Percentiles rank a stretch among this genome's conserved stretches.
Evolutionary conservation across 2,329 filamentous ascomycete species (phyloP).

Genomic region (Albophoma yamanashiensis): DNA sequence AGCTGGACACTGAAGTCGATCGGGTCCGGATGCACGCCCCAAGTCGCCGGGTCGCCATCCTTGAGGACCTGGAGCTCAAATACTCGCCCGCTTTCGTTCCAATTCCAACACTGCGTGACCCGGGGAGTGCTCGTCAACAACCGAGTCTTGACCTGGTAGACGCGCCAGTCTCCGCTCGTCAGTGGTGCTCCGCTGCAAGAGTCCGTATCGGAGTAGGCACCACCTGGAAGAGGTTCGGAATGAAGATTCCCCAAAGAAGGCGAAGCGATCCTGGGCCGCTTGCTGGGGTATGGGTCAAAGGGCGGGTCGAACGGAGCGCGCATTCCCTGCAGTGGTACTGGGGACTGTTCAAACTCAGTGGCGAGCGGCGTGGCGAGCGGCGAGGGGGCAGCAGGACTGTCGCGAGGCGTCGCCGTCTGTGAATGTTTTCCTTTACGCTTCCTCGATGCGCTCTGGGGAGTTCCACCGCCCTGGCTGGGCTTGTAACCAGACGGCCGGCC

Average conservation of each 20-base stretch:
- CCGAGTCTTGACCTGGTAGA: conserved; percentile 40
- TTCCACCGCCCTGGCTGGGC: conserved; percentile 13
- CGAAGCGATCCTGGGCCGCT: conserved; percentile 14
- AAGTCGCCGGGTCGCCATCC: conserved; percentile 29
- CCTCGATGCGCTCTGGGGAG: conserved; percentile 13
- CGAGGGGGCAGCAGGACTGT: conserved; percentile 15
- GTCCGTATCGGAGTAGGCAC: conserved; percentile 41
- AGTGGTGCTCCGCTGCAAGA: conserved; percentile 35
- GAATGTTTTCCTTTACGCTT: conserved; percentile 24
- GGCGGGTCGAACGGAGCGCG: neutral
- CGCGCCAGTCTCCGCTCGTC: conserved; percentile 36
- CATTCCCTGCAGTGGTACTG: neutral
- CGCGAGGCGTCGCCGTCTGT: conserved; percentile 14
- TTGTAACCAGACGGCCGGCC: conserved; percentile 42
- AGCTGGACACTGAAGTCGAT: conserved; percentile 39
- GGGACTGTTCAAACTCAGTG: conserved; percentile 3
- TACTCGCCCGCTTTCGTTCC: conserved; percentile 24
- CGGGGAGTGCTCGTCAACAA: conserved; percentile 32
- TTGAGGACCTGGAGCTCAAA: conserved; percentile 46
- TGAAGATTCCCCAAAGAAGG: conserved; percentile 9
- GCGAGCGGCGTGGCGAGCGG: conserved; percentile 13
- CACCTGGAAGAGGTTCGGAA: conserved; percentile 31
- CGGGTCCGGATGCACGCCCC: conserved; percentile 39
- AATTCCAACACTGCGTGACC: conserved; percentile 48
- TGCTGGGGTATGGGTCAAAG: conserved; percentile 10